Conservation (phyloP, 108 stramenopile species). For the Cyclotella kingstonii region DNA sequence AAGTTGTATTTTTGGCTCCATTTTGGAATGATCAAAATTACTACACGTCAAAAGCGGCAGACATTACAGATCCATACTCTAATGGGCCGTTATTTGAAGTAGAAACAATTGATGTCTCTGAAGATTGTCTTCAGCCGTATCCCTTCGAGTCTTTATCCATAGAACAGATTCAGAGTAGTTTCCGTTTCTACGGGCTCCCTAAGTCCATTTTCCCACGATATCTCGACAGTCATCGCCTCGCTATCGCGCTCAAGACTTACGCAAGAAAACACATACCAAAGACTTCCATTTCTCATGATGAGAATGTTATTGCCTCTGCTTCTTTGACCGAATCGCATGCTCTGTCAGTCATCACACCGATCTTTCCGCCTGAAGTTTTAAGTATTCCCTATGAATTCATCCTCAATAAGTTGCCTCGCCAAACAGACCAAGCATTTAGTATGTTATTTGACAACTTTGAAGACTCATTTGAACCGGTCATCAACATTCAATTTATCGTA, state of each 20-base stretch:
- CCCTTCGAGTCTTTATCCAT: constrained; percentile 69
- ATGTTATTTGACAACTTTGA: constrained; percentile 26
- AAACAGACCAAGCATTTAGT: constrained; percentile 31
- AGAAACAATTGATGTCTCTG: constrained; percentile 73
- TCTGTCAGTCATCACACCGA: constrained; percentile 59
- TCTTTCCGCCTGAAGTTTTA: constrained; percentile 65
- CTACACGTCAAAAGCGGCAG: constrained; percentile 18
- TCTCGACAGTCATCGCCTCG: constrained; percentile 78
- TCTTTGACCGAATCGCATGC: constrained; percentile 76
- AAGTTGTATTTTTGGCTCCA: constrained; percentile 76
- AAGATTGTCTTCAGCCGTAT: constrained; percentile 65
- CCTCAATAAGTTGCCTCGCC: constrained; percentile 58
- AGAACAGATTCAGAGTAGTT: constrained; percentile 52
- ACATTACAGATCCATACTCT: constrained; percentile 18
- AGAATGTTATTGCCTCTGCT: constrained; percentile 55
- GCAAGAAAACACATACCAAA: constrained; percentile 51
- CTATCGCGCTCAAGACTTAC: constrained; percentile 73
- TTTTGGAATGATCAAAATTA: constrained; percentile 63
- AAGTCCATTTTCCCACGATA: constrained; percentile 70
- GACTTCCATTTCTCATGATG: constrained; percentile 26
- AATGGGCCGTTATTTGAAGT: constrained; percentile 57
- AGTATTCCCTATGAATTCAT: constrained; percentile 75
- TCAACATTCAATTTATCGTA: constrained; percentile 64
- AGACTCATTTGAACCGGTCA: constrained; percentile 46
- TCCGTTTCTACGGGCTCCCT: constrained; percentile 74